These are phyloP conservation scores for Entomophthora muscae DNA, from an alignment of 371 early-diverging fungal genomes.

Conservation along the genomic window DNA sequence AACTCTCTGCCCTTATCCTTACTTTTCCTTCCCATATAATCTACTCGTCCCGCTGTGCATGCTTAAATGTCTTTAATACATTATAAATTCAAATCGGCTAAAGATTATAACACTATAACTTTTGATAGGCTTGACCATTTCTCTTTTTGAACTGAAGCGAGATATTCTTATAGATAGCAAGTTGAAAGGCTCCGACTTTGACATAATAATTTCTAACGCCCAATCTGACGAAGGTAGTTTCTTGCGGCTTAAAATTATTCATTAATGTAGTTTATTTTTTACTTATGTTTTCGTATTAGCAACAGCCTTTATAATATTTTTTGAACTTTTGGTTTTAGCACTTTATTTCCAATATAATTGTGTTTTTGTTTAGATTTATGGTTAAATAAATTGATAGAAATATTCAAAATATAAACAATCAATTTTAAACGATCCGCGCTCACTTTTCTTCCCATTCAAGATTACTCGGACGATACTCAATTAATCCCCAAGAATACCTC, in stretches of 20 bases:
- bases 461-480: constrained; percentile 68
- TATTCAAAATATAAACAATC: too few relatives aligned
- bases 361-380: too few relatives aligned
- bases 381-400: too few relatives aligned
- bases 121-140: constrained; percentile 84
- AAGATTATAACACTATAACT: constrained; percentile 70
- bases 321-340: too few relatives aligned
- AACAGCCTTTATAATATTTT: too few relatives aligned
- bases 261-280: too few relatives aligned
- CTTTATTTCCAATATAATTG: too few relatives aligned
- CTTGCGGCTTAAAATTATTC: too few relatives aligned
- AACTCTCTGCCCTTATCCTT: too few relatives aligned
- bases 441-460: constrained; percentile 22
- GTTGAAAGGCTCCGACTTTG: constrained; percentile 82
- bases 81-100: constrained; percentile 92
- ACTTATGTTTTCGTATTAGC: too few relatives aligned
- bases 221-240: constrained; percentile 82
- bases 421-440: neutral
- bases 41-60: too few relatives aligned
- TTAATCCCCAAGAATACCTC: constrained; percentile 78
- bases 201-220: constrained; percentile 74
- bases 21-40: too few relatives aligned
- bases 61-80: constrained; percentile 79
- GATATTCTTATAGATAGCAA: constrained; percentile 83
- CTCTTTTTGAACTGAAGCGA: constrained; percentile 84